A percentile compares a stretch with the other conserved stretches of the same genome.
Conservation (phyloP, 2,329 filamentous ascomycete genomes). For the Geosmithia morbida region DNA sequence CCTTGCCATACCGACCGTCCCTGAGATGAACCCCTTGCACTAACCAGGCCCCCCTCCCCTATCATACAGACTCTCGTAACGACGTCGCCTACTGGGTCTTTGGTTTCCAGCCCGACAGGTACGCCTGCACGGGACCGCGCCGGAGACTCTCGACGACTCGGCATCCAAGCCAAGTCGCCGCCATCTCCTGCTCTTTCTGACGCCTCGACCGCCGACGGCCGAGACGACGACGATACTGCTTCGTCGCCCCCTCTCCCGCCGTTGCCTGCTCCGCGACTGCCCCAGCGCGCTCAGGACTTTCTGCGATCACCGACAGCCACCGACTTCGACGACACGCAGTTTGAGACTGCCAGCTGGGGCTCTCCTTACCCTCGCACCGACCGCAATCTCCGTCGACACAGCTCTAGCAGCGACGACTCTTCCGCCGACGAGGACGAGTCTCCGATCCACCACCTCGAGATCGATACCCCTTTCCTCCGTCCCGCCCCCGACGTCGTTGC, state of each 20-base stretch:
- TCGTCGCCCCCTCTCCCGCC: slow-evolving; percentile 44
- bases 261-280: slow-evolving; percentile 42
- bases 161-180: slow-evolving; percentile 17
- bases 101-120: slow-evolving; percentile 39
- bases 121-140: slow-evolving; percentile 44
- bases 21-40: neutral
- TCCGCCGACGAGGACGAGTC: slow-evolving; percentile 28
- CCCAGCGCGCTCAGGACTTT: slow-evolving; percentile 38
- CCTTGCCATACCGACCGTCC: too few relatives aligned
- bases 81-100: slow-evolving; percentile 39
- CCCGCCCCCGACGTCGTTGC: slow-evolving; percentile 32
- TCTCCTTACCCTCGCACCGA: slow-evolving; percentile 70
- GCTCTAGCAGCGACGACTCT: slow-evolving; percentile 42
- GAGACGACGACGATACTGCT: slow-evolving; percentile 35
- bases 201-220: slow-evolving; percentile 45
- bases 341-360: slow-evolving; percentile 73
- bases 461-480: slow-evolving; percentile 48
- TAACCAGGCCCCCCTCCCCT: slow-evolving; percentile 1
- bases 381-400: slow-evolving; percentile 31
- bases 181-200: slow-evolving; percentile 46
- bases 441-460: slow-evolving; percentile 44
- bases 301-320: slow-evolving; percentile 35
- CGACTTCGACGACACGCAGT: slow-evolving; percentile 21
- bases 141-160: slow-evolving; percentile 18
- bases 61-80: slow-evolving; percentile 25